Evolutionary conservation across 2,329 filamentous ascomycete genomes (phyloP), one percentile per base, ranked within the genome.

Genomic region (Pseudogymnoascus sp.): DNA sequence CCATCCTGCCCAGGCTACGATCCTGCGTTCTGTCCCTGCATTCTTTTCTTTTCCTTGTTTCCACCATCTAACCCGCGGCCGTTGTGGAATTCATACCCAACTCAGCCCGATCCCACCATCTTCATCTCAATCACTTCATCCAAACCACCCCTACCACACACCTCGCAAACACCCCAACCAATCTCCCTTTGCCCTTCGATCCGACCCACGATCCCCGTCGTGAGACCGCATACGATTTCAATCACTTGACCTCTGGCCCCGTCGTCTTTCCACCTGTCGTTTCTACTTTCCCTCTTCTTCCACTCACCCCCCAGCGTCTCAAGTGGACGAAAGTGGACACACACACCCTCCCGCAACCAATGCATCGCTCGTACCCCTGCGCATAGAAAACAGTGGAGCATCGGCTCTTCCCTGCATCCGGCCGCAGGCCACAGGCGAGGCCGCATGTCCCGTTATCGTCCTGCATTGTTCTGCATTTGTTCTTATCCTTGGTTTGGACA

Each of bases 191-290:
- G n/a, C 29, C 62, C 62, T 64, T 67, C 66, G 64, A 65, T 65
- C 64, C 37, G 19, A 61, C 29, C 55, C 43, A 35, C 43, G 37
- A 37, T n/a, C 61, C 61, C 16, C 52, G 64, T 64, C 65, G 64
- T 69, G 67, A 70, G 73, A 74, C 79, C 81, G 83, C 83, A 85
- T 85, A 73, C 72, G 69, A 71, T 78, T 78, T 73, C 75, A 75
- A 77, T 85, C 83, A 86, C 82, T 85, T 85, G 83, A 86, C 80
- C 67, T 66, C 14, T 39, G 61, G 69, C 66, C 70, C 69, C 73
- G 66, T 72, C 23, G 69, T 61, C 52, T 66, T 69, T 91, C 65
- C 83, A 87, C 75, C 80, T 86, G 68, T 80, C 81, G 65, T 80
- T 83, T 68, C 78, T 92, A 62, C 85, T 89, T 72, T 79, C 80